Evolutionary conservation across 2,329 filamentous ascomycete genomes (phyloP), one percentile per base, ranked within the genome.

Genomic region (Pestalotiopsis sp.): DNA sequence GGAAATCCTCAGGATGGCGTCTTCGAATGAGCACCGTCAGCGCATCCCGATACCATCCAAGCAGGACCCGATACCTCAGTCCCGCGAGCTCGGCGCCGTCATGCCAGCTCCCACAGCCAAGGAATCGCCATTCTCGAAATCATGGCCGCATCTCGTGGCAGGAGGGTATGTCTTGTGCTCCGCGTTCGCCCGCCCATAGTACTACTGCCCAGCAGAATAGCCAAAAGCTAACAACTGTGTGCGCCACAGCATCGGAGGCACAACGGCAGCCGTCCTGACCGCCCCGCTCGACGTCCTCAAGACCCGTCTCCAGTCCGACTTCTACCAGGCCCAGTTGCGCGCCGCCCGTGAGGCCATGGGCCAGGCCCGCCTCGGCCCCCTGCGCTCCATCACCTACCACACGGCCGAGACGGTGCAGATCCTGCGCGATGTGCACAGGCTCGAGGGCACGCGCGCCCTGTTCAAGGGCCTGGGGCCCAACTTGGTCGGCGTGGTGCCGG

Each of bases 401-500:
- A 88, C 98, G 69, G 85, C 86, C 66, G 95, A 98, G 78, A 98
- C 95, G 0, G 87, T 96, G 64, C 92, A 95, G 77, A 97, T 98
- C 66, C 86, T 98, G 41, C 87, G 88, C 71, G 89, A 92, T 31
- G 94, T 98, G 6, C 92, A 95, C 74, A 89, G 89, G 64, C 84
- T 89, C 23, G 95, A 98, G 79, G 95, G 95, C 25, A 92, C 91
- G 84, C 89, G 94, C 65, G 95, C 94, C 12, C 86, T 98, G 3
- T 98, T 98, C 86, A 97, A 97, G 79, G 95, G 95, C 25, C 86
- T 98, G 3, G 95, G 94, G 0, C 95, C 95, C 0, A 98, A 97
- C 79, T 85, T 98, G 7, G 86, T 96, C 7, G 95, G 95, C 68
- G 94, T 97, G 2, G 92, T 98, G 9, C 95, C 95, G 1, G 95